Base-by-base conservation (phyloP, 176 grass and related monocot genomes). In the Stipa capillata region DNA sequence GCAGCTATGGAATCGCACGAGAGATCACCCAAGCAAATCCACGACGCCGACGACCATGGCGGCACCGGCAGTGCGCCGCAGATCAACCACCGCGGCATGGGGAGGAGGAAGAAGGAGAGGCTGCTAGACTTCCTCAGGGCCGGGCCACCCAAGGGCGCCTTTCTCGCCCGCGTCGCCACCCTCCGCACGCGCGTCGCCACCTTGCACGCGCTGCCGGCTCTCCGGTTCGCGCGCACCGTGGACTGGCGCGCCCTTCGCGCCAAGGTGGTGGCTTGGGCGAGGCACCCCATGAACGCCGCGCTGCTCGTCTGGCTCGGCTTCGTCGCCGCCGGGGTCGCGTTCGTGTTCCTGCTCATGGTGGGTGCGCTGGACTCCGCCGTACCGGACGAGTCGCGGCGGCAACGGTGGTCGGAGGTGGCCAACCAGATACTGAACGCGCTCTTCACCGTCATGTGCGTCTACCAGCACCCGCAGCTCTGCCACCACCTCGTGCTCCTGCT, bases 391-490 rank as follows among this genome's bases (percentile, higher is more conserved):
- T 65, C 82, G 0, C 50, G 75, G 0, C 73, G 90, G 18, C 72
- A 66, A 66, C 79, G 90, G 6, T 93, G 93, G 93, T 86, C 50
- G 4, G 90, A 97, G 77, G 79, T 82, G 32, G 79, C 76, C 0
- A 97, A 97, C 87, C 90, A 97, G 76, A 60, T 90, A 34, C 73
- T 92, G 6, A 92, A 97, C 68, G 85, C 90, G 7, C 87, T 97
- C 80, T 97, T 93, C 93, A 97, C 90, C 39, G 11, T 97, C 77
- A 89, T 97, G 80, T 97, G 90, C 71, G 39, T 97, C 44, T 97
- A 97, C 81, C 87, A 97, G 43, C 90, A 97, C 39, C 93, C 93
- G 5, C 57, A 31, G 18, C 60, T 97, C 7, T 84, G 27, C 80
- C 90, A 97, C 81, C 93, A 97, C 80, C 63, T 87, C 52, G 47